Percentiles rank a stretch among this genome's conserved stretches.
phyloP scores from a whole-genome alignment of 805 yeast genomes.

The Metschnikowia cerradonensis region DNA sequence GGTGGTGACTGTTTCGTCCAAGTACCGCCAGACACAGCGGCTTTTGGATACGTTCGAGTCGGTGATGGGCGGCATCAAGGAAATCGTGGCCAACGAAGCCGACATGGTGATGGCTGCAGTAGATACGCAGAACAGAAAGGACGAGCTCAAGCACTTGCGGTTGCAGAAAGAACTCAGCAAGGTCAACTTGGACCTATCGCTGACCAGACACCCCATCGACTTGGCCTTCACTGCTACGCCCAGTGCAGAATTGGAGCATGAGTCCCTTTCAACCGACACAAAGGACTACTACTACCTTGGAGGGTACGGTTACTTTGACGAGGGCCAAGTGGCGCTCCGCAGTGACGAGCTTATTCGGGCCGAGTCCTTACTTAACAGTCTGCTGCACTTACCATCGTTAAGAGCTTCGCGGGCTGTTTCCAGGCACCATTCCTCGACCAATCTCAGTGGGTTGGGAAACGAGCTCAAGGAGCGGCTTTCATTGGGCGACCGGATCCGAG shows the following conservation, averaged over 20 bases:
- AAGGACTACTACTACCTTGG: constrained; percentile 49
- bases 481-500: constrained; percentile 38
- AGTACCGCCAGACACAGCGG: constrained; percentile 82
- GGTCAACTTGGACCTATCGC: constrained; percentile 18
- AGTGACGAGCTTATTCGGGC: constrained; percentile 33
- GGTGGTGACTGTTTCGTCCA: constrained; percentile 78
- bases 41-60: constrained; percentile 65
- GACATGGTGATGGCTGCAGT: constrained; percentile 27
- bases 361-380: constrained; percentile 28
- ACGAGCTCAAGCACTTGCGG: constrained; percentile 32
- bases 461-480: constrained; percentile 28
- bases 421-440: constrained; percentile 29
- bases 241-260: constrained; percentile 1
- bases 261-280: constrained; percentile 16
- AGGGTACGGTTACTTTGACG: constrained; percentile 84
- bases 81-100: constrained; percentile 39
- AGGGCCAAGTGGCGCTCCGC: constrained; percentile 59
- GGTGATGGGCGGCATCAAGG: constrained; percentile 56
- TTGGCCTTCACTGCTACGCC: constrained; percentile 13
- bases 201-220: constrained; percentile 22
- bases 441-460: constrained; percentile 17
- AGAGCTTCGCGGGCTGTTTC: constrained; percentile 22
- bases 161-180: constrained; percentile 34
- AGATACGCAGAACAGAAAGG: constrained; percentile 31
- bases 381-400: constrained; percentile 21